Conservation (phyloP, 495 filamentous ascomycete genomes). For the Geoglossum glabrum region DNA sequence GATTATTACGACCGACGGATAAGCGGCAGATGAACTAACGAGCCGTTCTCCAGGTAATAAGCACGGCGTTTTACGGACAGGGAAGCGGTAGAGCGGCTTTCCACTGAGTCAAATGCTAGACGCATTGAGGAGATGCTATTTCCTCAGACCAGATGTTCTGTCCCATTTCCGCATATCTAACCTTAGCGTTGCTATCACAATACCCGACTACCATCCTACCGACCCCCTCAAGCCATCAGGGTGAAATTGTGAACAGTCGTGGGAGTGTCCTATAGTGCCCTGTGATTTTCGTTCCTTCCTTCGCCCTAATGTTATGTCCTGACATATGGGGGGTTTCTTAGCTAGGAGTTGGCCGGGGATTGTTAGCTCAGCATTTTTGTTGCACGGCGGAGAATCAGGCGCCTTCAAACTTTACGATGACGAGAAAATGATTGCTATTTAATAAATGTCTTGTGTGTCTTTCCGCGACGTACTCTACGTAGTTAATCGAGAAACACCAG, state of each 20-base stretch:
- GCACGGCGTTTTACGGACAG: not conserved
- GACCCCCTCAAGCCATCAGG: not conserved
- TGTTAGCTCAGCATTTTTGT: conserved; percentile 2
- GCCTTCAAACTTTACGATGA: not conserved
- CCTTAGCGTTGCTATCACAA: conserved; percentile 1
- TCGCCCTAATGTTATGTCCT: not conserved
- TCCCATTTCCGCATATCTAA: not conserved
- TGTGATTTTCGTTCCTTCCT: not conserved
- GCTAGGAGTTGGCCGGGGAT: not conserved
- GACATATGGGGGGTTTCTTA: not conserved
- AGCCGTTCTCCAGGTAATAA: not conserved
- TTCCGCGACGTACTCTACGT: not conserved
- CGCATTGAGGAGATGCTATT: not conserved
- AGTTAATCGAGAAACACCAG: too few species aligned
- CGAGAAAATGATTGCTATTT: not conserved
- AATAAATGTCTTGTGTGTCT: not conserved
- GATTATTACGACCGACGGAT: not conserved
- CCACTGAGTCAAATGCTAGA: not conserved
- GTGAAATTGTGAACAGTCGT: not conserved
- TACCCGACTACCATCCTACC: not conserved
- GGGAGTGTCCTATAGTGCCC: not conserved
- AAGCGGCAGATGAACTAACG: not conserved
- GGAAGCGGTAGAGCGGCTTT: not conserved
- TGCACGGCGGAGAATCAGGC: conserved; percentile 1
- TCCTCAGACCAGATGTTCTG: not conserved